These are phyloP conservation scores for Coniferiporia sulphurascens DNA, from an alignment of 1,284 basidiomycete species.

Conservation along the genomic window DNA sequence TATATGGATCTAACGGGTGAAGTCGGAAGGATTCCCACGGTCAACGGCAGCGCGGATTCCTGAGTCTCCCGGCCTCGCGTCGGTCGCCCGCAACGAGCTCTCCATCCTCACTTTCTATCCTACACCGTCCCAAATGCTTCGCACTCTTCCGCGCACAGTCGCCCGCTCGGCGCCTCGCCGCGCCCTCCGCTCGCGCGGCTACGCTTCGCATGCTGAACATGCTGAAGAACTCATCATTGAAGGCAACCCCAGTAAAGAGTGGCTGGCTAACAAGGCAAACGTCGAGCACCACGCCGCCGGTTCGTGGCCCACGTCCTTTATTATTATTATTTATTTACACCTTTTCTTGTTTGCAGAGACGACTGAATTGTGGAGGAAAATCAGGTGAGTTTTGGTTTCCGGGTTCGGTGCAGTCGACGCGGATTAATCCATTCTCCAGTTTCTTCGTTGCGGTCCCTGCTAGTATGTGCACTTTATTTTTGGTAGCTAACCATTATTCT, in stretches of 20 bases:
- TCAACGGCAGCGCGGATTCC: neutral
- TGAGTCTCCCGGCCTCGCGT: neutral
- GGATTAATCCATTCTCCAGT: constrained; percentile 34
- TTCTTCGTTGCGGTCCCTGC: constrained; percentile 72
- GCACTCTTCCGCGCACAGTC: constrained; percentile 34
- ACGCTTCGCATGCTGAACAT: constrained; percentile 26
- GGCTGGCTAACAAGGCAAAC: constrained; percentile 51
- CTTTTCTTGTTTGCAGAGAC: constrained; percentile 47
- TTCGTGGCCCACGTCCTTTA: constrained; percentile 28
- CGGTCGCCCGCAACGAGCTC: neutral
- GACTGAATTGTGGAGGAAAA: constrained; percentile 78
- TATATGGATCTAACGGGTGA: neutral
- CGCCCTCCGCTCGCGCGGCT: constrained; percentile 38
- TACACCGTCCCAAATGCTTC: constrained; percentile 2
- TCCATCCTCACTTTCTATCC: neutral
- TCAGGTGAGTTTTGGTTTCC: constrained; percentile 49
- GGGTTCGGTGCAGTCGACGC: neutral
- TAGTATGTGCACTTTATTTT: constrained; percentile 40
- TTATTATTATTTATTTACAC: constrained; percentile 12
- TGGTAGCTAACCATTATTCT: constrained; percentile 16
- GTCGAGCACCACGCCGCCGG: constrained; percentile 65
- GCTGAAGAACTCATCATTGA: constrained; percentile 14
- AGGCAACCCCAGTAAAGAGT: constrained; percentile 33
- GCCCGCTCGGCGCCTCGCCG: constrained; percentile 40
- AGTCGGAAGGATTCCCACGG: neutral